Conservation (phyloP, 805 yeast genomes). For the Candida cerambycidarum region DNA sequence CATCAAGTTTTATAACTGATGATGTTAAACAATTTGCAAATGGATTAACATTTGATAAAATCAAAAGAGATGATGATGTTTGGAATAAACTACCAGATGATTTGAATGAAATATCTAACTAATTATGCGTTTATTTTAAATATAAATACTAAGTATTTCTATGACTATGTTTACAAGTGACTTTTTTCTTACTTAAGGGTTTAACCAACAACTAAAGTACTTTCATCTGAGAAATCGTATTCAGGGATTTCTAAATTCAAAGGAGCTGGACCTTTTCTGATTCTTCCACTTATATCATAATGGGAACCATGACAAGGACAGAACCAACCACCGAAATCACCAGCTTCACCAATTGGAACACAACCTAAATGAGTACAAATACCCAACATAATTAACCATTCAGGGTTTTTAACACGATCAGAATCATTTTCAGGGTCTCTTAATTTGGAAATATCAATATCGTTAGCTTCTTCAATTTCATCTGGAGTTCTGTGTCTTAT, state of each 20-base stretch:
- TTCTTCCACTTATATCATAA: conserved; percentile 99
- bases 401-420: conserved; percentile 94
- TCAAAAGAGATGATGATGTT: conserved; percentile 15
- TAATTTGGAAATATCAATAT: conserved; percentile 68
- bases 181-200: neutral
- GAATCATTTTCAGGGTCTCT: conserved; percentile 95
- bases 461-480: conserved; percentile 94
- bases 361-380: conserved; percentile 99
- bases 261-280: conserved; percentile 99
- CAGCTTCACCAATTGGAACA: conserved; percentile 99
- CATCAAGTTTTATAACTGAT: conserved; percentile 4
- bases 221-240: conserved; percentile 75
- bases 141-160: conserved; percentile 7
- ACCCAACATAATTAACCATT: conserved; percentile 99
- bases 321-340: conserved; percentile 99
- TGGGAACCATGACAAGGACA: conserved; percentile 99
- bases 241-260: conserved; percentile 95
- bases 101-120: conserved; percentile 11
- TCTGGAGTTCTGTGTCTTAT: conserved; percentile 96
- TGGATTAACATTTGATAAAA: conserved; percentile 16
- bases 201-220: conserved; percentile 88
- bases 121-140: conserved; percentile 7
- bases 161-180: conserved; percentile 8
- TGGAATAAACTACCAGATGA: conserved; percentile 39
- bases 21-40: conserved; percentile 14